A percentile compares a stretch with the other conserved stretches of the same genome.
phyloP scores from a whole-genome alignment of 2,329 filamentous ascomycete genomes.

The Seiridium unicorne region DNA sequence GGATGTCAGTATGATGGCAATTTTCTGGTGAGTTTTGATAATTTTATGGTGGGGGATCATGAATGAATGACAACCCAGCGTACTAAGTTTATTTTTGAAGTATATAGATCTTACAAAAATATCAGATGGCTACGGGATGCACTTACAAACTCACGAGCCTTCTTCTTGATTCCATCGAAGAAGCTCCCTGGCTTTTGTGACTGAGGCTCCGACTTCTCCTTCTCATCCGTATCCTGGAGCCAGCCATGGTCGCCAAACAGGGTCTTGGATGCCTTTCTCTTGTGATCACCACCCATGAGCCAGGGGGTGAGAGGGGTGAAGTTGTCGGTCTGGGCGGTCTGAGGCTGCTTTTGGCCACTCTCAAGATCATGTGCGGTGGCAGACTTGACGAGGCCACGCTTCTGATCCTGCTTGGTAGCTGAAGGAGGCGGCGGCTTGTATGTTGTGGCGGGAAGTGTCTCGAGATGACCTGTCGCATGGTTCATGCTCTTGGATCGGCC shows the following conservation, averaged over 20 bases:
- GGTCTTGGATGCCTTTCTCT: conserved; percentile 43
- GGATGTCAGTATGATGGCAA: background rate
- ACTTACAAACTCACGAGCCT: conserved; percentile 53
- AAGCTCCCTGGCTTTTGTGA: conserved; percentile 19
- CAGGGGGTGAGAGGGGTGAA: conserved; percentile 27
- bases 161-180: conserved; percentile 35
- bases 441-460: background rate
- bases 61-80: too few relatives aligned
- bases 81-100: background rate
- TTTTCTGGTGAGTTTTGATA: background rate
- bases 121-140: background rate
- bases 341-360: background rate
- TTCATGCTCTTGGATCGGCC: conserved; percentile 8
- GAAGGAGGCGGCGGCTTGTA: background rate
- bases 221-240: conserved; percentile 42
- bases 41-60: background rate
- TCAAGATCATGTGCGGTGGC: conserved; percentile 1
- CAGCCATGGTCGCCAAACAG: conserved; percentile 57
- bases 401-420: background rate
- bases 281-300: conserved; percentile 14
- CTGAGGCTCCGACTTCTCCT: conserved; percentile 13
- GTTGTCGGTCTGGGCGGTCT: conserved; percentile 8
- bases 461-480: background rate
- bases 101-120: background rate
- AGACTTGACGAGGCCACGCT: conserved; percentile 9